phyloP scores from a whole-genome alignment of 805 yeast genomes.

The Lipomyces chichibuensis region DNA sequence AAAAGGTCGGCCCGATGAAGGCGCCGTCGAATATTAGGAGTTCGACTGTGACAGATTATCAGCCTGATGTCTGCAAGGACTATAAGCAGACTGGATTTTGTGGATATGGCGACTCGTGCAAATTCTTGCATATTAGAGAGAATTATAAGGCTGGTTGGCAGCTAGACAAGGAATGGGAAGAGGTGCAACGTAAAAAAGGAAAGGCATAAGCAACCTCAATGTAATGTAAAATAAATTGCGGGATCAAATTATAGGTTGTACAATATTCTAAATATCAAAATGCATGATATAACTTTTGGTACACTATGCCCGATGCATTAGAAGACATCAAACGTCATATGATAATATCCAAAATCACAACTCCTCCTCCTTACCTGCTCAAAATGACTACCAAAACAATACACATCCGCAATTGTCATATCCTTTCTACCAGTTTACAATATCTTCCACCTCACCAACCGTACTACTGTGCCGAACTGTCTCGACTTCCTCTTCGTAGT shows the following conservation, averaged over 20 bases:
- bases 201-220: background rate
- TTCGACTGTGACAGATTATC: conserved; percentile 79
- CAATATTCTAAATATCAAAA: conserved; percentile 11
- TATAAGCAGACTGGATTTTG: conserved; percentile 89
- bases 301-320: background rate
- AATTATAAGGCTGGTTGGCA: conserved; percentile 76
- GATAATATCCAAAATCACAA: background rate
- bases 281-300: background rate
- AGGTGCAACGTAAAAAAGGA: conserved; percentile 38
- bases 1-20: conserved; percentile 48
- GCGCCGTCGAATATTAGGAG: conserved; percentile 56
- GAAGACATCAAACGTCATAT: background rate
- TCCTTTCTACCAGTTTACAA: conserved; percentile 76
- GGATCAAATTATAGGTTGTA: conserved; percentile 40
- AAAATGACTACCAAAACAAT: background rate
- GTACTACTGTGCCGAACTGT: conserved; percentile 62
- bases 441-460: conserved; percentile 88
- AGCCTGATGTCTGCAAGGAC: conserved; percentile 93
- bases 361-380: background rate
- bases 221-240: background rate
- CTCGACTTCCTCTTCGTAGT: conserved; percentile 39
- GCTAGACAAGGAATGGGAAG: conserved; percentile 71
- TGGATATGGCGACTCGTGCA: conserved; percentile 97
- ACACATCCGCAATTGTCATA: background rate
- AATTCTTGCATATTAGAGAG: conserved; percentile 87